phyloP scores from a whole-genome alignment of 345 rosid species.

The Arabis hirsuta region DNA sequence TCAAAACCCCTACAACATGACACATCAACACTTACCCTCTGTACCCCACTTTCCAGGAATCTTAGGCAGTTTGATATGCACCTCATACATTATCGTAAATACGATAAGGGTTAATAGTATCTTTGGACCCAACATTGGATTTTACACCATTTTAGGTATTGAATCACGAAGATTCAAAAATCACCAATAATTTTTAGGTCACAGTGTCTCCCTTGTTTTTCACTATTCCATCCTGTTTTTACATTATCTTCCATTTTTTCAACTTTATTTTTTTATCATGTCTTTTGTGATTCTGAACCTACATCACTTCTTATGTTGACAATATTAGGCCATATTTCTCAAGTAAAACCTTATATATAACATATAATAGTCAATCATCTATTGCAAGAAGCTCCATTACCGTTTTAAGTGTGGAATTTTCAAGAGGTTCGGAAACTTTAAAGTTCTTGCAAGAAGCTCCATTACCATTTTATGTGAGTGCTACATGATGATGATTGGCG shows the following conservation, averaged over 20 bases:
- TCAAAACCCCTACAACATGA: constrained; percentile 16
- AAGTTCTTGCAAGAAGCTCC: constrained; percentile 1
- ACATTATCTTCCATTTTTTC: constrained; percentile 18
- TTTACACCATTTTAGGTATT: constrained; percentile 15
- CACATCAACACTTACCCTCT: constrained; percentile 27
- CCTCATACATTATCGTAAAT: neutral
- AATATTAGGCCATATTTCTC: neutral
- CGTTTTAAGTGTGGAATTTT: neutral
- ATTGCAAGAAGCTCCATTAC: too few relatives aligned
- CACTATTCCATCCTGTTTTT: neutral
- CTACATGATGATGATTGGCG: too few relatives aligned
- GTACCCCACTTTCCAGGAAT: constrained; percentile 37
- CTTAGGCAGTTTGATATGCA: constrained; percentile 6
- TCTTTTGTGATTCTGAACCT: constrained; percentile 16
- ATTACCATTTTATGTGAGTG: too few relatives aligned
- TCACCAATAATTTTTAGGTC: constrained; percentile 9
- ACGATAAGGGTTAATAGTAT: constrained; percentile 17
- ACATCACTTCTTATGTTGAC: constrained; percentile 23
- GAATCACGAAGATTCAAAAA: constrained; percentile 5
- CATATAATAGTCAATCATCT: neutral
- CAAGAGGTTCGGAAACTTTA: neutral
- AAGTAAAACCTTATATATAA: neutral
- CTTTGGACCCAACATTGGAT: constrained; percentile 13
- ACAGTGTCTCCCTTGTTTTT: constrained; percentile 3
- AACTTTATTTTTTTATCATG: neutral